Base-by-base conservation (phyloP, 306 rosid genomes). In the Hippophae gyantsensis region DNA sequence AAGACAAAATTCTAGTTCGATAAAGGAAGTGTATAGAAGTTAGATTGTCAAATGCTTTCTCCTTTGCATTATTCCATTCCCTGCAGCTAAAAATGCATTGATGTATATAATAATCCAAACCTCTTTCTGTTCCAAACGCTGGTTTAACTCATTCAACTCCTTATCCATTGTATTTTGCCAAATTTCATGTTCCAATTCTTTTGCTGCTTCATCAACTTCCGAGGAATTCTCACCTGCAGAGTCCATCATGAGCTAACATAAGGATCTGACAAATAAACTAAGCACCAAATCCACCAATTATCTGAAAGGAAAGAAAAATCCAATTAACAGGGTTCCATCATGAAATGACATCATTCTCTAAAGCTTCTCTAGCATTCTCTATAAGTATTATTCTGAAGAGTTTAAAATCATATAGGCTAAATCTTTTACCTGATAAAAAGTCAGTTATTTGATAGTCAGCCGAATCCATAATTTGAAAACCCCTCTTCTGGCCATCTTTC, bases 101-200 rank as follows among this genome's bases (percentile, higher is more conserved):
- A 57, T 54, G 54, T 27, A 42, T 47, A 57, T 40, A 46, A 40
- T 42, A 56, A 72, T 60, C 52, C 52, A 56, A 60, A 87, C 95
- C 95, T 87, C 95, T 81, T 87, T 87, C 70, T 81, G 89, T 80
- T 81, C 90, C 74, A 87, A 77, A 64, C 80, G 77, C 65, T 79
- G 75, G 73, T 87, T 87, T 50, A 87, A 81, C 69, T 84, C 95
- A 48, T 71, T 76, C 81, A 87, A 71, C 78, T 81, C 90, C 68
- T 77, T 71, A 61, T 84, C 95, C 95, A 87, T 58, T 46, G 84
- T 84, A 72, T 79, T 82, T 56, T 77, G 86, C 71, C 84, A 46
- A 44, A 76, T 48, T 69, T 76, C 82, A 71, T 87, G 95, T 72
- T 87, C 95, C 78, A 75, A 69, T 72, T 83, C 88, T 69, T 84